A percentile compares a stretch with the other conserved stretches of the same genome.
Conservation (phyloP, 305 asterid genomes). For the Ajuga reptans region DNA sequence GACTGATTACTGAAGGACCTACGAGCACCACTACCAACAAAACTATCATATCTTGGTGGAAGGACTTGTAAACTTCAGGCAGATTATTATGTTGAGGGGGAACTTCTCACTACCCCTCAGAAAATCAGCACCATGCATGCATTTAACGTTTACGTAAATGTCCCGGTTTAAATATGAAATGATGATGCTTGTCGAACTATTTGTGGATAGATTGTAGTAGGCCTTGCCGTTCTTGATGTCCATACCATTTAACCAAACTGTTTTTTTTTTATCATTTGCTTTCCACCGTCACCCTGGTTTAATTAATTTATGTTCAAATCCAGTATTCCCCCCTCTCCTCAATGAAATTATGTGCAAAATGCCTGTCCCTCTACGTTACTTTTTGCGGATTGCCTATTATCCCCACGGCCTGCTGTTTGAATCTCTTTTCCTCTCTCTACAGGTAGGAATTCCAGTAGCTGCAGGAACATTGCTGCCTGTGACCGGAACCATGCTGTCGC, state of each 20-base stretch:
- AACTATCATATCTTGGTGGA: too few relatives aligned
- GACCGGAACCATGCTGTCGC: slow-evolving; percentile 87
- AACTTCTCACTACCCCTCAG: too few relatives aligned
- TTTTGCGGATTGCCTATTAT: too few relatives aligned
- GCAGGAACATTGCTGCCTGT: slow-evolving; percentile 83
- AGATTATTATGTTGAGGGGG: too few relatives aligned
- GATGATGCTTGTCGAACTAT: background rate
- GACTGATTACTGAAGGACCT: too few relatives aligned
- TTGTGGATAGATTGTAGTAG: background rate
- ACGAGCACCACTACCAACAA: too few relatives aligned
- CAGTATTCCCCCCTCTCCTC: too few relatives aligned
- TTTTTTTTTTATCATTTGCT: background rate
- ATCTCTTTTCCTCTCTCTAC: slow-evolving; percentile 12
- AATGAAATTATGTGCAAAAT: background rate
- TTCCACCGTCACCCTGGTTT: background rate
- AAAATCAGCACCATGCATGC: too few relatives aligned
- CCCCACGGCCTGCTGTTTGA: background rate
- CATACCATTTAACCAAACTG: background rate
- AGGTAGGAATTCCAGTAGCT: slow-evolving; percentile 96
- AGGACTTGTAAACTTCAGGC: too few relatives aligned
- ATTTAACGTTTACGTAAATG: too few relatives aligned
- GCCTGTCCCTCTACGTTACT: background rate
- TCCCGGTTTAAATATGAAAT: background rate
- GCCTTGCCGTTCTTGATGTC: background rate
- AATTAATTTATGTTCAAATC: background rate